Conservation (phyloP, 768 basidiomycete species). For the Mycena pura region DNA sequence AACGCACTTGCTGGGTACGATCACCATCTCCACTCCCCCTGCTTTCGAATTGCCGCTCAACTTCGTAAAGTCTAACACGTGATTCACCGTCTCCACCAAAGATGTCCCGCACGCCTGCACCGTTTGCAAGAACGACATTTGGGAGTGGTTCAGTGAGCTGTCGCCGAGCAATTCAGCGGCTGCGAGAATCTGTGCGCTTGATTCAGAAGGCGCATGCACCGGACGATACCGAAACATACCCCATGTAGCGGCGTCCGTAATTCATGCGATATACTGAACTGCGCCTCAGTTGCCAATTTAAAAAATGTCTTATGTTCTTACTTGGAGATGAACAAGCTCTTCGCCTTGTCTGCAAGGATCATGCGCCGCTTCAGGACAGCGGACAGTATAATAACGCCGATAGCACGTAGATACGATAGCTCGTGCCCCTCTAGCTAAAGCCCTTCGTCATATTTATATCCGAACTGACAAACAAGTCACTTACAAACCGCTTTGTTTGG, state of each 20-base stretch:
- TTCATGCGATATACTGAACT: constrained; percentile 83
- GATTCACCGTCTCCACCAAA: constrained; percentile 94
- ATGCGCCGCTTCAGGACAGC: constrained; percentile 92
- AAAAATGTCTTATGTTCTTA: constrained; percentile 39
- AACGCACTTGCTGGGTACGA: constrained; percentile 68
- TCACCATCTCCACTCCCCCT: constrained; percentile 79
- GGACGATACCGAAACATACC: constrained; percentile 45
- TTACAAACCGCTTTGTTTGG: constrained; percentile 80
- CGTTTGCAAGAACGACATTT: constrained; percentile 87
- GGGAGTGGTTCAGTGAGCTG: constrained; percentile 80
- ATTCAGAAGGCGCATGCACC: constrained; percentile 12
- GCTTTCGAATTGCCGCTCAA: constrained; percentile 85
- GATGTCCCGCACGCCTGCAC: constrained; percentile 96
- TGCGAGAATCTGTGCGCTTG: constrained; percentile 72
- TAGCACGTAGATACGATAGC: constrained; percentile 89
- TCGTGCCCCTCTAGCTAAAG: constrained; percentile 87
- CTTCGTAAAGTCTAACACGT: constrained; percentile 96
- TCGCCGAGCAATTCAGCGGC: constrained; percentile 92
- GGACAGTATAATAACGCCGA: constrained; percentile 92
- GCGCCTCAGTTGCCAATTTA: background rate
- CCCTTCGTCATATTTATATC: constrained; percentile 13
- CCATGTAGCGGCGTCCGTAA: constrained; percentile 92
- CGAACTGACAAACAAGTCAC: constrained; percentile 27
- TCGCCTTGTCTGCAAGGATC: constrained; percentile 94
- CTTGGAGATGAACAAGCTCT: constrained; percentile 93